phyloP scores from a whole-genome alignment of 164 flowering plant genomes.

The Paratinospora sagittata region DNA sequence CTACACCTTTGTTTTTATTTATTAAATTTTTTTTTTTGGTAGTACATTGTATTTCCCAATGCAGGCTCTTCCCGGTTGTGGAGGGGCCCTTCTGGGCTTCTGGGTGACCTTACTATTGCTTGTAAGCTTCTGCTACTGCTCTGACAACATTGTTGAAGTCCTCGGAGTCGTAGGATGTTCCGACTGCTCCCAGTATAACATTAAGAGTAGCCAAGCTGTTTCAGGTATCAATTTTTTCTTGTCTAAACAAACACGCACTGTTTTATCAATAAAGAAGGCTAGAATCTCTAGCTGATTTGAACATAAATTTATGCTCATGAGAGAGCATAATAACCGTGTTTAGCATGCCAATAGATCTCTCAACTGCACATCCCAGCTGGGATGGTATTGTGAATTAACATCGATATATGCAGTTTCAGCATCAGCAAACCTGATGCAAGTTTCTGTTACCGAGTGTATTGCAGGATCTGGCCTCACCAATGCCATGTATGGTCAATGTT shows the following conservation, averaged over 20 bases:
- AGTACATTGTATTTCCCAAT: background rate
- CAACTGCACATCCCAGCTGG: too few relatives aligned
- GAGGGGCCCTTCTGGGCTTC: slow-evolving; percentile 26
- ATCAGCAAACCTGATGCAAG: too few relatives aligned
- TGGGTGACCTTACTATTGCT: slow-evolving; percentile 28
- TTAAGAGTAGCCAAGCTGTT: slow-evolving; percentile 50
- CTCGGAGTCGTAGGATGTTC: slow-evolving; percentile 70
- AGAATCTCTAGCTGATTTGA: too few relatives aligned
- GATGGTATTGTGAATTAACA: too few relatives aligned
- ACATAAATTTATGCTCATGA: background rate
- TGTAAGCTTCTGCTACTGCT: slow-evolving; percentile 29
- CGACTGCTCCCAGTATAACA: slow-evolving; percentile 46
- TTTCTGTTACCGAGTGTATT: too few relatives aligned
- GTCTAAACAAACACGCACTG: background rate
- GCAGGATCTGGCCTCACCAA: too few relatives aligned
- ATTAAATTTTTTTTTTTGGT: too few relatives aligned
- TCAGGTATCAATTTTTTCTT: slow-evolving; percentile 40
- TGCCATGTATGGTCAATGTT: too few relatives aligned
- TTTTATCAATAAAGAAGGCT: background rate
- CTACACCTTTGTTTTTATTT: background rate
- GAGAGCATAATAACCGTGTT: background rate
- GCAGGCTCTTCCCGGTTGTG: slow-evolving; percentile 24
- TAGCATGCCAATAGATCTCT: background rate
- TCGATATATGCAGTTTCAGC: too few relatives aligned
- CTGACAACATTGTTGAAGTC: slow-evolving; percentile 42